Base-by-base conservation (phyloP, 2,329 filamentous ascomycete species). In the Purpureocillium takamizusanense region DNA sequence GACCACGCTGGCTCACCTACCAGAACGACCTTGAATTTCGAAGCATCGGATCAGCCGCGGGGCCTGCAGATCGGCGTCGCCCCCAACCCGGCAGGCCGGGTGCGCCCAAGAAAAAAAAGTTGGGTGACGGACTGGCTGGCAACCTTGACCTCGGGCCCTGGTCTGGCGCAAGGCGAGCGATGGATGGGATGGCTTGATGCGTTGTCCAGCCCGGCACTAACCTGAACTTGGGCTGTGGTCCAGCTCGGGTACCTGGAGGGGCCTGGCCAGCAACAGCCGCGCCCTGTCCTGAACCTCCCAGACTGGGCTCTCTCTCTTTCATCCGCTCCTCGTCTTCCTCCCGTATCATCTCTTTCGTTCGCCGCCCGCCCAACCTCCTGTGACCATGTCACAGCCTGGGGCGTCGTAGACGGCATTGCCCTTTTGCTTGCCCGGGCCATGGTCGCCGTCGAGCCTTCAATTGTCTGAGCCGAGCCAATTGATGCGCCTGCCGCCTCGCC, bases 161-260 rank as follows among this genome's bases (percentile, higher is more conserved):
- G 6, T 25, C 21, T 25, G 21, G 10, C 21, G 21, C 10, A 25
- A 25, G 10, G 21, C 5, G 21, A 25, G 21, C 21, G 21, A 25
- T 25, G 21, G 21, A 25, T 25, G 21, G 21, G 33, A 34, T 35
- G 34, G 34, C 23, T 29, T 36, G 34, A 36, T 36, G 34, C 16
- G 34, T 29, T 36, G 34, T 29, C 31, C 34, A 29, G 8, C 17
- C 12, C 34, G n/a, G 21, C 21, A 36, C 25, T 27, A 17, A 29
- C 15, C 34, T 11, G 4, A 14, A 13, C 18, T 21, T 17, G 11
- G 27, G 7, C 21, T 15, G 33, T 10, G 21, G 6, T 25, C 21
- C 21, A 25, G 21, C 21, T 16, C 21, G 14, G 23, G 33, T 25
- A 35, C 33, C 14, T 34, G 14, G n/a, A n/a, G n/a, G 18, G 21